These are phyloP conservation scores for Linanthus parryae DNA, from an alignment of 148 eudicot genomes.

Conservation along the genomic window DNA sequence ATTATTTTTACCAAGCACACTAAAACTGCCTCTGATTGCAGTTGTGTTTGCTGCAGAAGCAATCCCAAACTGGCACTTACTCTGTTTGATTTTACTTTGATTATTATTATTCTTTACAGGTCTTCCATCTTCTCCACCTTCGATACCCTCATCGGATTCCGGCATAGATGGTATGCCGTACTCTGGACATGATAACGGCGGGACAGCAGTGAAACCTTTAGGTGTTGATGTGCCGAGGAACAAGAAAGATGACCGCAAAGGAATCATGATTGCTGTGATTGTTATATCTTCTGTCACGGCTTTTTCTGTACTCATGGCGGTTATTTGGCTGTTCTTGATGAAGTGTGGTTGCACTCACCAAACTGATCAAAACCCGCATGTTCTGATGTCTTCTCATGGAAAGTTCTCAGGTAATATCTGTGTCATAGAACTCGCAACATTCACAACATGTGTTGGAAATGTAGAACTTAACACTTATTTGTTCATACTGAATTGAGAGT, in stretches of 20 bases:
- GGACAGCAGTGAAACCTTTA: slow-evolving; percentile 51
- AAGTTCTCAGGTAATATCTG: slow-evolving; percentile 56
- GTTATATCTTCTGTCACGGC: slow-evolving; percentile 64
- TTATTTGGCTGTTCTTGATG: slow-evolving; percentile 43
- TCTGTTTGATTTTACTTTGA: neutral
- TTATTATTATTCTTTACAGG: slow-evolving; percentile 32
- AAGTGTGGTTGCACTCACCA: slow-evolving; percentile 29
- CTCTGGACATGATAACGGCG: slow-evolving; percentile 38
- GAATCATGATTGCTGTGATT: slow-evolving; percentile 40
- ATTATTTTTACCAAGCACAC: neutral
- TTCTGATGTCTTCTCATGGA: slow-evolving; percentile 30
- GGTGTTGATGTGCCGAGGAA: slow-evolving; percentile 59
- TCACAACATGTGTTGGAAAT: neutral
- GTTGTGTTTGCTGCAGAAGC: neutral
- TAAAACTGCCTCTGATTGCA: neutral
- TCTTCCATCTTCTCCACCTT: slow-evolving; percentile 92
- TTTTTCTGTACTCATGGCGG: slow-evolving; percentile 42
- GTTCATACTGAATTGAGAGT: neutral
- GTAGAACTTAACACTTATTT: neutral
- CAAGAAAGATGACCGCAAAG: slow-evolving; percentile 26
- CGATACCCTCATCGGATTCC: slow-evolving; percentile 34
- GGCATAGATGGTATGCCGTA: slow-evolving; percentile 34
- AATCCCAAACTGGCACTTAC: too few relatives aligned
- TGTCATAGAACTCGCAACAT: neutral
- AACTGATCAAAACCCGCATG: slow-evolving; percentile 20